Conservation (phyloP, 2,329 filamentous ascomycete genomes). For the Fusarium pseudograminearum region DNA sequence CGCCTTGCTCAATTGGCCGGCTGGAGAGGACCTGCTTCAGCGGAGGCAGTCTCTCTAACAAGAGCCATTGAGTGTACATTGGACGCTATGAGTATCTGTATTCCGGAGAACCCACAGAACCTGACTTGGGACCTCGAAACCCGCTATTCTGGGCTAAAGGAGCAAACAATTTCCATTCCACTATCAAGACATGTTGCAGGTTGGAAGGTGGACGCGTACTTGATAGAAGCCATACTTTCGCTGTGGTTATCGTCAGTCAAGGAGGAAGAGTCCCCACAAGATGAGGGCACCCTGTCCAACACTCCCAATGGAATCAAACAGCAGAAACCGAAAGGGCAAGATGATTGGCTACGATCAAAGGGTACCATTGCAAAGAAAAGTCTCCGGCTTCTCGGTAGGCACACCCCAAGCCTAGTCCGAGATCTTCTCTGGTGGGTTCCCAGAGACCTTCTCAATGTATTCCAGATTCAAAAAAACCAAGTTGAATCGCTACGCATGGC, state of each 20-base stretch:
- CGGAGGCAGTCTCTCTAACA: neutral
- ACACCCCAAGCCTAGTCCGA: neutral
- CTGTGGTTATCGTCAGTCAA: neutral
- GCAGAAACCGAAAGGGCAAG: neutral
- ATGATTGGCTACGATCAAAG: accelerated
- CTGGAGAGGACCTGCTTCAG: neutral
- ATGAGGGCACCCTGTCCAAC: no score
- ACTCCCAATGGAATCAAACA: accelerated
- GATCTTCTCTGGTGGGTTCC: neutral
- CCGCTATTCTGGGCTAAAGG: neutral
- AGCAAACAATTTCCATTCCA: neutral
- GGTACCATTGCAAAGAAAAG: neutral
- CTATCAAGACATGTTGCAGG: neutral
- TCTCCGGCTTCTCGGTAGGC: accelerated
- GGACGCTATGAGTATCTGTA: neutral
- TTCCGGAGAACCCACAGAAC: accelerated
- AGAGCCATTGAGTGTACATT: neutral
- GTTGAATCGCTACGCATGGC: neutral
- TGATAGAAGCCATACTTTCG: neutral
- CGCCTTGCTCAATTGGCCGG: neutral
- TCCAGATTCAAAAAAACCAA: neutral
- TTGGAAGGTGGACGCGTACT: neutral
- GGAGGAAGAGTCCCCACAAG: accelerated
- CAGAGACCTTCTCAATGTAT: neutral
- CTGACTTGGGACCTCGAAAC: neutral